Evolutionary conservation across 495 filamentous ascomycete genomes (phyloP).

Genomic region (Amphirosellinia nigrospora): DNA sequence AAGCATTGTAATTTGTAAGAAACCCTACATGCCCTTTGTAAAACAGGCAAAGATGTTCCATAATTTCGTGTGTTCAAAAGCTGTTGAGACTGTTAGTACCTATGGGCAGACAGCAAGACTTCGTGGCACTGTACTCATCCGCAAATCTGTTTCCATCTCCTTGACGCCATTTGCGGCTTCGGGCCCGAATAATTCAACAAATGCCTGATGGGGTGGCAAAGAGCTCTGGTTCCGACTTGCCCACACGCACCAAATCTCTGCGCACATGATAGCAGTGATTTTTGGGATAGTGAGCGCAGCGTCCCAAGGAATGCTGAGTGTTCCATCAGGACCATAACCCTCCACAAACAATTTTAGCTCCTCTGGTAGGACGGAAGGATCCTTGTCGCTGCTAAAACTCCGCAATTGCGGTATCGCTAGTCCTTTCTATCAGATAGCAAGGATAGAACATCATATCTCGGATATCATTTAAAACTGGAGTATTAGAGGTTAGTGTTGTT

Average conservation of each 20-base stretch:
- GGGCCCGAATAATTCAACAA: not conserved
- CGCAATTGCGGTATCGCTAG: not conserved
- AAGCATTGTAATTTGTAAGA: not conserved
- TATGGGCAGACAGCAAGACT: not conserved
- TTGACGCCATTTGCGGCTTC: not conserved
- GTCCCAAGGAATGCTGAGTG: not conserved
- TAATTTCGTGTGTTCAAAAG: not conserved
- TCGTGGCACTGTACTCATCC: not conserved
- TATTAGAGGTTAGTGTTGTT: not conserved
- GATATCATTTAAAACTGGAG: not conserved
- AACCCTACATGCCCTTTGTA: not conserved
- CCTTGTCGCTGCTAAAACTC: too few relatives aligned
- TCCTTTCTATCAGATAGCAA: not conserved
- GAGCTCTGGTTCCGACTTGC: not conserved
- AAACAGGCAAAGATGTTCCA: too few relatives aligned
- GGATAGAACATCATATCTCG: not conserved
- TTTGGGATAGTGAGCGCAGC: not conserved
- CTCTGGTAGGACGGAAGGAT: not conserved
- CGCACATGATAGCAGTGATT: not conserved
- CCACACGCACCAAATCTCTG: constrained; percentile 22
- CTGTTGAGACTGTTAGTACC: not conserved
- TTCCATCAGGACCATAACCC: not conserved
- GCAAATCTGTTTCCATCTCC: not conserved
- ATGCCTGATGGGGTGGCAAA: not conserved
- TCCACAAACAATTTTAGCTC: not conserved